Evolutionary conservation across 139 green algal species (phyloP).

Genomic region (Chlamydomonas incerta): DNA sequence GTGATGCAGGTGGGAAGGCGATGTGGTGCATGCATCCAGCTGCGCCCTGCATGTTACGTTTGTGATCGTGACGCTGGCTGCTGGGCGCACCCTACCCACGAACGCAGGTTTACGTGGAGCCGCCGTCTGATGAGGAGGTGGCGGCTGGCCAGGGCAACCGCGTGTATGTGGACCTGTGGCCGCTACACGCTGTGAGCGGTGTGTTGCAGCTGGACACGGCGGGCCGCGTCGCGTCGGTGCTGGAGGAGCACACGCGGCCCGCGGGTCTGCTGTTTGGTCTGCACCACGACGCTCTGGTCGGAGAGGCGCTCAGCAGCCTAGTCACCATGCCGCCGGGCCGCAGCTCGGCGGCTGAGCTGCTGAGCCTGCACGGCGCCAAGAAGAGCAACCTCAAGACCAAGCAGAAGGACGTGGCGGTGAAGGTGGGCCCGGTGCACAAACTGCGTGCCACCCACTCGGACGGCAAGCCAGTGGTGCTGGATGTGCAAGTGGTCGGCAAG

Average conservation of each 20-base stretch:
- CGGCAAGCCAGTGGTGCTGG: neutral
- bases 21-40: too few species aligned
- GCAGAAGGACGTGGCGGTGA: slow-evolving; percentile 1
- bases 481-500: slow-evolving; percentile 37
- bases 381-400: slow-evolving; percentile 38
- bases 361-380: slow-evolving; percentile 7
- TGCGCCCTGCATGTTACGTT: too few species aligned
- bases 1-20: slow-evolving; percentile 1
- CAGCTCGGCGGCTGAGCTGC: neutral
- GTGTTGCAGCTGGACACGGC: slow-evolving; percentile 8
- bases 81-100: too few species aligned
- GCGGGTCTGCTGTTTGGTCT: slow-evolving; percentile 38
- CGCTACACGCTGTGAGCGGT: neutral
- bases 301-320: neutral
- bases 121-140: neutral
- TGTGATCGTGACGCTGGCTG: too few species aligned
- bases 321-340: neutral
- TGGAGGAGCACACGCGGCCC: slow-evolving; percentile 32
- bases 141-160: neutral
- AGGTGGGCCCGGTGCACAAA: slow-evolving; percentile 21
- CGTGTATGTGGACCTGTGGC: slow-evolving; percentile 22
- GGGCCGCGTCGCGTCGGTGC: slow-evolving; percentile 2
- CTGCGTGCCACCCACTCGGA: slow-evolving; percentile 3
- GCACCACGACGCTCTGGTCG: neutral
- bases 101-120: slow-evolving; percentile 8